A percentile compares a stretch with the other conserved stretches of the same genome.
phyloP scores from a whole-genome alignment of 148 eudicot species.

The Selenicereus undatus region DNA sequence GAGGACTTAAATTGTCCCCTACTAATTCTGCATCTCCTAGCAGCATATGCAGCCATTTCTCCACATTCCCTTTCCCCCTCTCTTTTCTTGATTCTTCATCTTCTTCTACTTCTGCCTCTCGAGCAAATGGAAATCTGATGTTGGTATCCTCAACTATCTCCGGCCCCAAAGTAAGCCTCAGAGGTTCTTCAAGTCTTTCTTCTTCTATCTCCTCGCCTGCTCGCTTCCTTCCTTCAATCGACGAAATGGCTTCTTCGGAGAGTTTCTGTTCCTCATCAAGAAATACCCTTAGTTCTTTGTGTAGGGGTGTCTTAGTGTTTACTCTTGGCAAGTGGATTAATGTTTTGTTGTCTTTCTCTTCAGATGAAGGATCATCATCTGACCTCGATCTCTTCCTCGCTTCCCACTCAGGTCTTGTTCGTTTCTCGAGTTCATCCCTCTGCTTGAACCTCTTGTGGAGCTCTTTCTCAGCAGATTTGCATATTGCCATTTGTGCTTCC shows the following conservation, averaged over 20 bases:
- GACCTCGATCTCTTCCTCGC: conserved; percentile 80
- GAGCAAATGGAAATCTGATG: conserved; percentile 30
- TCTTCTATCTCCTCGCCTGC: conserved; percentile 22
- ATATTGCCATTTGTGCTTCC: conserved; percentile 89
- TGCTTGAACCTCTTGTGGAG: conserved; percentile 60
- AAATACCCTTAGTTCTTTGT: conserved; percentile 70
- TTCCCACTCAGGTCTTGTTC: conserved; percentile 52
- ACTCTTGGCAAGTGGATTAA: conserved; percentile 33
- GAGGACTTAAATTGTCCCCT: conserved; percentile 25
- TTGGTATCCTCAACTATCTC: conserved; percentile 8
- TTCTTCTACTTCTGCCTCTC: conserved; percentile 44
- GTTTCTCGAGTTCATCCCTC: conserved; percentile 74
- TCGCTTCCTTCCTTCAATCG: conserved; percentile 29
- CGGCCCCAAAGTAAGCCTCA: conserved; percentile 2
- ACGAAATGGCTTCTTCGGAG: conserved; percentile 47
- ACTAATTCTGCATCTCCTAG: conserved; percentile 38
- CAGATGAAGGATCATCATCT: conserved; percentile 43
- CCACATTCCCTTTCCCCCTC: conserved; percentile 85
- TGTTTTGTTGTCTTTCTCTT: conserved; percentile 42
- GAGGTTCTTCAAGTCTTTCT: conserved; percentile 13
- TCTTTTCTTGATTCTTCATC: conserved; percentile 77
- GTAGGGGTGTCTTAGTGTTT: conserved; percentile 20
- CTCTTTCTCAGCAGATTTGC: conserved; percentile 86
- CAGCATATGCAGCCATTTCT: conserved; percentile 87
- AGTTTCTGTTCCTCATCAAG: conserved; percentile 82